A percentile compares a stretch with the other conserved stretches of the same genome.
phyloP scores from a whole-genome alignment of 2,329 filamentous ascomycete species.

The Beauveria australis region DNA sequence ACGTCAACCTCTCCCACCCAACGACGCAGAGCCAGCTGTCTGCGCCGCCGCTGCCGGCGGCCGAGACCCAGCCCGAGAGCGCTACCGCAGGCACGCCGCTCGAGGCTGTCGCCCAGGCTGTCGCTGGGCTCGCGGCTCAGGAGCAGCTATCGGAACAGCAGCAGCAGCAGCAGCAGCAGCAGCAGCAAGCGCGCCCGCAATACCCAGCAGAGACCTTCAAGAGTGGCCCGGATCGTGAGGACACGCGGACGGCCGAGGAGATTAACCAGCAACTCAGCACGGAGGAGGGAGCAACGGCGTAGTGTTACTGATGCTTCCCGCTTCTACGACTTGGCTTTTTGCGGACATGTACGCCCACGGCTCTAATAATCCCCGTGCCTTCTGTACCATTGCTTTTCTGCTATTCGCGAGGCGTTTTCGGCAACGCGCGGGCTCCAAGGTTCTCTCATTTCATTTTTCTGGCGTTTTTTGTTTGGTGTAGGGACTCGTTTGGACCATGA shows the following conservation, averaged over 20 bases:
- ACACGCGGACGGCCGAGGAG: slow-evolving; percentile 41
- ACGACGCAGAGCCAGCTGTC: slow-evolving; percentile 18
- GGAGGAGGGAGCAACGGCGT: slow-evolving; percentile 21
- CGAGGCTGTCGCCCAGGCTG: slow-evolving; percentile 43
- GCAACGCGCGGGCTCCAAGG: background rate
- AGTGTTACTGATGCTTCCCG: background rate
- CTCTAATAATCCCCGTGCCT: background rate
- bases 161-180: slow-evolving; percentile 21
- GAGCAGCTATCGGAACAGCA: slow-evolving; percentile 28
- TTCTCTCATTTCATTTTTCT: slow-evolving; percentile 1
- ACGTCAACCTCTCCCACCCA: slow-evolving; percentile 42
- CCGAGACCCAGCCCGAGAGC: slow-evolving; percentile 12
- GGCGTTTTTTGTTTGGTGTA: slow-evolving; percentile 14
- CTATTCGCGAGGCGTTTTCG: slow-evolving; percentile 1
- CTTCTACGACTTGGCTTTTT: background rate
- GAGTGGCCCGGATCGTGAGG: slow-evolving; percentile 30
- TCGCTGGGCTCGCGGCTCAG: slow-evolving; percentile 34
- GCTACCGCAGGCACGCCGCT: slow-evolving; percentile 30
- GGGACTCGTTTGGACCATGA: background rate
- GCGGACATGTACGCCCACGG: background rate
- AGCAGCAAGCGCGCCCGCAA: slow-evolving; percentile 26
- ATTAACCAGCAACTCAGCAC: slow-evolving; percentile 45
- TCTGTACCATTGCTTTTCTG: background rate
- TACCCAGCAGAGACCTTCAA: slow-evolving; percentile 28
- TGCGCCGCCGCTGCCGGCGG: background rate